phyloP scores from a whole-genome alignment of 129 eudicot genomes.

The Smallanthus sonchifolius region DNA sequence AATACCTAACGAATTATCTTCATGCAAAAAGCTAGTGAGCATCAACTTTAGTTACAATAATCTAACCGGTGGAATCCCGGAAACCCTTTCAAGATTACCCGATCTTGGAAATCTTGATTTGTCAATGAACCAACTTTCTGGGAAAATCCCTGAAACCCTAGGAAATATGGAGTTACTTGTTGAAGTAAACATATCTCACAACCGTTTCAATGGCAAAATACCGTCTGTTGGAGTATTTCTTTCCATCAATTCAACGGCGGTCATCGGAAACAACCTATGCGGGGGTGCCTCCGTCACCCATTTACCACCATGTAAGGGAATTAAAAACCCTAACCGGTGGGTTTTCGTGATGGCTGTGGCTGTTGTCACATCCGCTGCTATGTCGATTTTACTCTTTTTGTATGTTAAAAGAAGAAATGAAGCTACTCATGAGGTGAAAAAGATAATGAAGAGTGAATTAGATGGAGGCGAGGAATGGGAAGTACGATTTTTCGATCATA shows the following conservation, averaged over 20 bases:
- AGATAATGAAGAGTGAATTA: constrained; percentile 32
- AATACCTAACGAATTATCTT: constrained; percentile 62
- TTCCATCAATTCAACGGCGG: constrained; percentile 54
- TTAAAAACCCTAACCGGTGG: constrained; percentile 33
- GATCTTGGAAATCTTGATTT: constrained; percentile 78
- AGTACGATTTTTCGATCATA: constrained; percentile 37
- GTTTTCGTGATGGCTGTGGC: constrained; percentile 25
- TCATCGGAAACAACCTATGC: constrained; percentile 66
- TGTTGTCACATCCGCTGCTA: constrained; percentile 14
- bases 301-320: constrained; percentile 56
- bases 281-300: constrained; percentile 41
- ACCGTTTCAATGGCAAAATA: constrained; percentile 55
- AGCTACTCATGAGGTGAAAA: constrained; percentile 8
- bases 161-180: constrained; percentile 70
- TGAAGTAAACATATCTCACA: constrained; percentile 70
- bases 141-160: constrained; percentile 50
- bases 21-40: constrained; percentile 65
- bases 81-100: constrained; percentile 52
- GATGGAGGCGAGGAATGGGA: constrained; percentile 59
- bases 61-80: constrained; percentile 58
- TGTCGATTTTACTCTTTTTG: constrained; percentile 23
- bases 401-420: constrained; percentile 24
- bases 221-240: constrained; percentile 73
- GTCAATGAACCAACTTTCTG: constrained; percentile 63
- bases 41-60: constrained; percentile 62